Conservation (phyloP, 805 yeast species). For the Ogataea siamensis region DNA sequence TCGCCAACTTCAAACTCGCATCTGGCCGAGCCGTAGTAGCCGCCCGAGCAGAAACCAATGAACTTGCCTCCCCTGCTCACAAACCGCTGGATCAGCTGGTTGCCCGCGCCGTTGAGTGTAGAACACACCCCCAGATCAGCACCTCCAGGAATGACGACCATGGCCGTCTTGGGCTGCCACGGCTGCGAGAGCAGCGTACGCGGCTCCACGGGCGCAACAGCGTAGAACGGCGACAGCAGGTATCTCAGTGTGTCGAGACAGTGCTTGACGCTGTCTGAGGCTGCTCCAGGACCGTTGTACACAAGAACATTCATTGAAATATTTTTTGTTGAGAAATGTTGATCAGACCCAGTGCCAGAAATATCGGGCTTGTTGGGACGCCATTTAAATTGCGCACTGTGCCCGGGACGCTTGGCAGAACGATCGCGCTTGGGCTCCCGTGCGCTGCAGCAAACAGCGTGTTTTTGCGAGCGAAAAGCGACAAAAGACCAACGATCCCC, state of each 20-base stretch:
- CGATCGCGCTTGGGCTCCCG: neutral
- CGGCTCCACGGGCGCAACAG: conserved; percentile 71
- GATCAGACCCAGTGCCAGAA: conserved; percentile 3
- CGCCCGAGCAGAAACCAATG: conserved; percentile 95
- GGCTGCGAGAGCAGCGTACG: conserved; percentile 72
- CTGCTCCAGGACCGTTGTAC: conserved; percentile 77
- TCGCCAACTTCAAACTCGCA: conserved; percentile 85
- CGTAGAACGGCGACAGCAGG: conserved; percentile 82
- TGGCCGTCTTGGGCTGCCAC: conserved; percentile 78
- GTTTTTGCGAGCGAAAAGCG: conserved; percentile 17
- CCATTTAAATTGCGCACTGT: neutral
- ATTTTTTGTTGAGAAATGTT: conserved; percentile 4
- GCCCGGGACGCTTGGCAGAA: neutral
- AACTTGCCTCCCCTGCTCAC: conserved; percentile 78
- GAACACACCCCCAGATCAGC: conserved; percentile 88
- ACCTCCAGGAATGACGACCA: conserved; percentile 92
- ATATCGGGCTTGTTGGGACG: conserved; percentile 5
- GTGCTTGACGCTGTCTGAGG: conserved; percentile 82
- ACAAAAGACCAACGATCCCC: conserved; percentile 27
- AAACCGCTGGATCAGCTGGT: conserved; percentile 55
- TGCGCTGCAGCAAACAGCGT: neutral
- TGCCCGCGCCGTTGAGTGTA: conserved; percentile 69
- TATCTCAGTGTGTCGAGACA: conserved; percentile 72
- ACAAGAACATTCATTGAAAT: conserved; percentile 64
- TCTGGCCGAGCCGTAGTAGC: conserved; percentile 70